Evolutionary conservation across 176 grass and related monocot species (phyloP), one percentile per base, ranked within the genome.

Genomic region (Rhynchospora breviuscula): DNA sequence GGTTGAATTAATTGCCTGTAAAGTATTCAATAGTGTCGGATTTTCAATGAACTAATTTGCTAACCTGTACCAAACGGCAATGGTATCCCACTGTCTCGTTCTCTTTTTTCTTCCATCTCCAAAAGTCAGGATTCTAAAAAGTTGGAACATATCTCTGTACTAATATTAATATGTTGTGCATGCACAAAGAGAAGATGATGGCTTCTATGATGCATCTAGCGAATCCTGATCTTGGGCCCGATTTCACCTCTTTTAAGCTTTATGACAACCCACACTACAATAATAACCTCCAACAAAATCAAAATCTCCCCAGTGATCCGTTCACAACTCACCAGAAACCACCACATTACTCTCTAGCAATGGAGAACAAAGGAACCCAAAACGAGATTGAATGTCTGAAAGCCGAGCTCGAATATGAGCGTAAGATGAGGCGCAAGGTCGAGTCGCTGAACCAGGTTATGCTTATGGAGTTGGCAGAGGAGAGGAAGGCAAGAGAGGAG

Each of bases 221-320:
- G 88, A 89, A 86, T 89, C 83, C 78, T 17, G 40, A 46, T 29
- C 56, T 86, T 43, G 45, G 49, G 18, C 64, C 21, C 81, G 84
- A 90, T 86, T 87, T 79, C 45, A 67, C 83, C 58, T 49, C 31
- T 69, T 90, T 84, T 88, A 88, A 90, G 88, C 93, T 91, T 93
- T 95, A 91, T 89, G 68, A 86, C 93, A 89, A 91, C 79, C 88
- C 88, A 19, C 78, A 76, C 80, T 95, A 90, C 88, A 57, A 86
- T 83, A 54, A 75, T 61, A 31, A 65, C 65, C 19, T 78, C 22
- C 78, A 56, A 53, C 67, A 40, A 47, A 57, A 83, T 60, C 85
- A 52, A 63, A 43, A 10, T 59, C 35, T 63, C 43, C 14, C 8
- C 60, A 80, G 17, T 23, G 62, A 40, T 47, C 59, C 10, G 26